A percentile compares a stretch with the other conserved stretches of the same genome.
Evolutionary conservation across 371 early-diverging fungal genomes (phyloP).

Genomic region (Coemansia sp.): DNA sequence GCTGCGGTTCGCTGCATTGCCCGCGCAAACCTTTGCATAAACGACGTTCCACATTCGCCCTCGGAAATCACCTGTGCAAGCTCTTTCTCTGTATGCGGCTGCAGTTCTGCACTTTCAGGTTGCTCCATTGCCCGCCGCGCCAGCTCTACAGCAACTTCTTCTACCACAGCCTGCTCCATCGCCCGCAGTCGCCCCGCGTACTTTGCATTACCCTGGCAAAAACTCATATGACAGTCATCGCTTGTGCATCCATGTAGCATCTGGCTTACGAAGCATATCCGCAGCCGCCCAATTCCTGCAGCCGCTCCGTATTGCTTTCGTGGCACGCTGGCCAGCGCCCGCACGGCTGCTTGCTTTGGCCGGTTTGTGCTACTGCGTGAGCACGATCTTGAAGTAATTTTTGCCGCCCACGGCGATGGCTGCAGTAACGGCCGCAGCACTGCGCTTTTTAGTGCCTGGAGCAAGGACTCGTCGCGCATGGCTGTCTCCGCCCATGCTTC

Average conservation of each 20-base stretch:
- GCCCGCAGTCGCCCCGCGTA: constrained; percentile 1
- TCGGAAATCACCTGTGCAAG: neutral
- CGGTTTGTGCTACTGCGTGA: neutral
- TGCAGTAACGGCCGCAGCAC: constrained; percentile 3
- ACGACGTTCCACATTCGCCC: neutral
- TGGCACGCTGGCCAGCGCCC: neutral
- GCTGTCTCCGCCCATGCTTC: neutral
- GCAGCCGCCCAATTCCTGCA: neutral
- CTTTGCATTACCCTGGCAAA: constrained; percentile 22
- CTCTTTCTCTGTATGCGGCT: constrained; percentile 12
- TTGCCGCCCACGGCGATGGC: neutral
- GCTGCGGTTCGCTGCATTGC: constrained; percentile 7
- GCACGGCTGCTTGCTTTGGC: neutral
- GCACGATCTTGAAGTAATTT: neutral
- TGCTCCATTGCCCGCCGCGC: constrained; percentile 11
- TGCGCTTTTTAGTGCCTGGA: constrained; percentile 2
- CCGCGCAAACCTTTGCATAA: constrained; percentile 6
- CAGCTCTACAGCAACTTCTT: constrained; percentile 18
- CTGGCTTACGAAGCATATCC: constrained; percentile 4
- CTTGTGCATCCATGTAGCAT: constrained; percentile 14
- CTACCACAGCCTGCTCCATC: neutral
- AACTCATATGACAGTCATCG: constrained; percentile 5
- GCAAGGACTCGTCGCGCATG: neutral
- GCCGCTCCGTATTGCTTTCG: neutral
- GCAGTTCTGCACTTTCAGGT: constrained; percentile 1